Percentiles rank a stretch among this genome's conserved stretches.
These are phyloP conservation scores for Cairneyella variabilis DNA, from an alignment of 495 filamentous ascomycete species.

Conservation along the genomic window DNA sequence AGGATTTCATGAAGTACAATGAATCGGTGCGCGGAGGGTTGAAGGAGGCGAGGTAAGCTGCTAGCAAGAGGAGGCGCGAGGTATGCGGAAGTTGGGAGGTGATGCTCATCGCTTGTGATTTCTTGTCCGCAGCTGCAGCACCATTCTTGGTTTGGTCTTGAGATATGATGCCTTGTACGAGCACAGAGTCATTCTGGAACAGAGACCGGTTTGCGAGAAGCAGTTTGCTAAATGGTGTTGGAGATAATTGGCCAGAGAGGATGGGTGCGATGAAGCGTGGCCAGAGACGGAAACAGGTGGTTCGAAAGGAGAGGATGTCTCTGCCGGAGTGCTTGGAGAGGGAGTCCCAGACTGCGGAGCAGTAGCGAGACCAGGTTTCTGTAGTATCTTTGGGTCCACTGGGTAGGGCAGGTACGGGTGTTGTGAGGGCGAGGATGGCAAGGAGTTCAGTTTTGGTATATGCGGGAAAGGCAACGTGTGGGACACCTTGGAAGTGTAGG, in stretches of 20 bases:
- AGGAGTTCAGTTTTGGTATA: slow-evolving; percentile 81
- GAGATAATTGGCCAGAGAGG: slow-evolving; percentile 55
- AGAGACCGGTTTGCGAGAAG: slow-evolving; percentile 67
- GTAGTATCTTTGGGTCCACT: slow-evolving; percentile 33
- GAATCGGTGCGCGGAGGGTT: slow-evolving; percentile 75
- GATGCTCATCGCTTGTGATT: slow-evolving; percentile 3
- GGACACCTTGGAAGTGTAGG: slow-evolving; percentile 66
- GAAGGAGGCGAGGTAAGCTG: slow-evolving; percentile 88
- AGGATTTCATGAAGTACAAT: slow-evolving; percentile 78
- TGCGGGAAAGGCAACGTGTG: slow-evolving; percentile 78
- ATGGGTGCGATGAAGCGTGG: slow-evolving; percentile 65
- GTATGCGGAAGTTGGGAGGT: slow-evolving; percentile 65
- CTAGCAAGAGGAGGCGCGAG: slow-evolving; percentile 76
- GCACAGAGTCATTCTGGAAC: slow-evolving; percentile 70
- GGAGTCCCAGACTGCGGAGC: slow-evolving; percentile 68
- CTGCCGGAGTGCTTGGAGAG: slow-evolving; percentile 61
- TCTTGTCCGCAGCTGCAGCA: slow-evolving; percentile 14
- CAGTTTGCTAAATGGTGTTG: slow-evolving; percentile 78
- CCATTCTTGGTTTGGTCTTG: slow-evolving; percentile 14
- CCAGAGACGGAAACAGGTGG: slow-evolving; percentile 61
- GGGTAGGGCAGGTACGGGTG: slow-evolving; percentile 30
- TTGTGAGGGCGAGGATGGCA: slow-evolving; percentile 56
- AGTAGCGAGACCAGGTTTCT: slow-evolving; percentile 79
- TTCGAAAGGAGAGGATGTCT: slow-evolving; percentile 57
- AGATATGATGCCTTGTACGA: slow-evolving; percentile 67